A percentile compares a stretch with the other conserved stretches of the same genome.
phyloP scores from a whole-genome alignment of 306 rosid species.

The Dryas drummondii region DNA sequence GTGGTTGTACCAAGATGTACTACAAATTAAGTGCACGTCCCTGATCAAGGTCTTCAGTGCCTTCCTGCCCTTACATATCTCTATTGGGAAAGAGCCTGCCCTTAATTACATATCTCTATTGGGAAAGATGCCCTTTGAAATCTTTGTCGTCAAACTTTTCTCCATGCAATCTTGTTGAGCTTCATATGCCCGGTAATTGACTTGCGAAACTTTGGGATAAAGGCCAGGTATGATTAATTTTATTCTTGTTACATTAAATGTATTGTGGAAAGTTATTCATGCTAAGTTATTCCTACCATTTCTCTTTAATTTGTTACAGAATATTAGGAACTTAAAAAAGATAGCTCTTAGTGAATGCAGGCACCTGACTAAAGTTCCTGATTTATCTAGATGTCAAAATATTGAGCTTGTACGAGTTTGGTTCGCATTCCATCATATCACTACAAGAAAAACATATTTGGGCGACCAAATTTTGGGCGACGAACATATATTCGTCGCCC shows the following conservation, averaged over 20 bases:
- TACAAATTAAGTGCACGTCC: not conserved
- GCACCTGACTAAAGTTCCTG: not conserved
- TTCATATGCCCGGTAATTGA: fast-evolving
- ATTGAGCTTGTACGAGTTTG: not conserved
- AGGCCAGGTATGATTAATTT: not conserved
- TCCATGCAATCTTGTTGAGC: not conserved
- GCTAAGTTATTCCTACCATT: not conserved
- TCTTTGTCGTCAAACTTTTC: not conserved
- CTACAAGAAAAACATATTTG: too few relatives aligned
- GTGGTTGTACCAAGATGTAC: not conserved
- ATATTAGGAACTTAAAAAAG: not conserved
- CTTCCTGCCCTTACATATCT: conserved; percentile 11
- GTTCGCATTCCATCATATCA: not conserved
- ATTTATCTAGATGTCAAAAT: not conserved
- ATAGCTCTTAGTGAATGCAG: not conserved
- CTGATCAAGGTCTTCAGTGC: not conserved
- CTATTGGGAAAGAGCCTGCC: not conserved
- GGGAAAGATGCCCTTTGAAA: fast-evolving
- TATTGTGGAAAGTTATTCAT: not conserved
- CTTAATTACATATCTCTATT: not conserved
- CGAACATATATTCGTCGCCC: too few relatives aligned
- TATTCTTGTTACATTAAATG: not conserved
- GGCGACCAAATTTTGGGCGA: too few relatives aligned
- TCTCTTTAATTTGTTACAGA: conserved; percentile 1
- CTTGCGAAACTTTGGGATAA: not conserved